A percentile compares a stretch with the other conserved stretches of the same genome.
Conservation (phyloP, 1,284 basidiomycete species). For the Puccinia horiana region DNA sequence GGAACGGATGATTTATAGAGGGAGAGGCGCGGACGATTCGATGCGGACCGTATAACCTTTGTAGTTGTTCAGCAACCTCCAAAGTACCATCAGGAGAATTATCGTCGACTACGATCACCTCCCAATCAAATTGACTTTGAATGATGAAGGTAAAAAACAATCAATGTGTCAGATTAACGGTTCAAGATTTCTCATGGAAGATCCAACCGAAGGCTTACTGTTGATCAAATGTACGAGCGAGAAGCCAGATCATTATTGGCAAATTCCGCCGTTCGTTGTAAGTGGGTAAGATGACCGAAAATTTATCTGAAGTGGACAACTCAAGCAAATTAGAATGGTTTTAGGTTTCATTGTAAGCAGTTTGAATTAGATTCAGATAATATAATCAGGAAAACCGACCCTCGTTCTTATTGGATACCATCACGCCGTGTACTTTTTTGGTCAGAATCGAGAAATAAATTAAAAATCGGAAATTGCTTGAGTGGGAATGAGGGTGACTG, state of each 20-base stretch:
- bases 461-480: too few relatives aligned
- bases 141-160: neutral
- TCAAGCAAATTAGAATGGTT: too few relatives aligned
- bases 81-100: slow-evolving; percentile 88
- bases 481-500: too few relatives aligned
- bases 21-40: slow-evolving; percentile 66
- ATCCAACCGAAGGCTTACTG: slow-evolving; percentile 64
- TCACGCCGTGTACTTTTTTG: too few relatives aligned
- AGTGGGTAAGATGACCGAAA: slow-evolving; percentile 77
- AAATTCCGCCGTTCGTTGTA: slow-evolving; percentile 90
- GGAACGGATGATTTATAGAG: slow-evolving; percentile 1
- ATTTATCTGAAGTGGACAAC: slow-evolving; percentile 27
- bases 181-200: neutral
- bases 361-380: too few relatives aligned
- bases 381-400: too few relatives aligned
- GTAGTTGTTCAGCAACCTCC: slow-evolving; percentile 77
- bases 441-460: too few relatives aligned
- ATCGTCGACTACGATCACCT: slow-evolving; percentile 86
- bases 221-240: slow-evolving; percentile 73
- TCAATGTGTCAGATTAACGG: neutral
- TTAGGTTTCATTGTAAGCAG: too few relatives aligned
- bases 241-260: slow-evolving; percentile 79
- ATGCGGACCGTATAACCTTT: too few relatives aligned
- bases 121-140: slow-evolving; percentile 64
- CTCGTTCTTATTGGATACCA: too few relatives aligned